Evolutionary conservation across 345 rosid genomes (phyloP), one percentile per base, ranked within the genome.

Genomic region (Populus pruinosa): DNA sequence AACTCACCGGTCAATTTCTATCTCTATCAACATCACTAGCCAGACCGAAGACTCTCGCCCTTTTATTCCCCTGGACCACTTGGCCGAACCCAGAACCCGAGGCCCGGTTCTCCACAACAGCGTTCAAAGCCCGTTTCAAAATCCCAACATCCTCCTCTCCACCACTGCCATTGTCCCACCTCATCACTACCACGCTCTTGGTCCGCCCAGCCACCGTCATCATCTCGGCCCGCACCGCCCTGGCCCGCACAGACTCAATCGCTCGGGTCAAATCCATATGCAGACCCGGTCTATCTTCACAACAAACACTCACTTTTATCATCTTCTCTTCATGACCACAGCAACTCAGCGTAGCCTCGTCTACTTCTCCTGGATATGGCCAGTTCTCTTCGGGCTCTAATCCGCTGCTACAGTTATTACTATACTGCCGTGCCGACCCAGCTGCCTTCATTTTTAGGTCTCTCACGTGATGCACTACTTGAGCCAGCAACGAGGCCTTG

Each of bases 401-500:
- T 66, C 64, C 77, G 41, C 68, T 65, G 31, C 88, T 23, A 72
- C 53, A 71, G 44, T 76, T 65, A 21, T 53, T 78, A 14, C 74
- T 61, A 21, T 41, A 79, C 31, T 25, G 73, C 20, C 65, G 44
- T 20, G 69, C 84, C 59, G 76, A 41, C 79, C 83, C 87, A 27
- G 87, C 86, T 17, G 87, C 89, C 64, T 89, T 89, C 75, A 64
- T 77, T 69, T 78, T 82, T 66, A 89, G 79, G 79, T 90, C 92
- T 83, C 78, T 88, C 84, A 90, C 85, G 78, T 83, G 91, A 62
- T 83, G 90, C 69, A 93, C 93, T 82, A 91, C 97, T 82, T 91
- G 94, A 31, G 96, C 96, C 27, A 93, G 85, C 88, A 93, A 85
- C 47, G 97, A 87, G 61, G 97, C 96, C 84, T 93, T 93, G 82